Base-by-base conservation (phyloP, 768 basidiomycete genomes). In the Chalciporus pseudorubinellus region DNA sequence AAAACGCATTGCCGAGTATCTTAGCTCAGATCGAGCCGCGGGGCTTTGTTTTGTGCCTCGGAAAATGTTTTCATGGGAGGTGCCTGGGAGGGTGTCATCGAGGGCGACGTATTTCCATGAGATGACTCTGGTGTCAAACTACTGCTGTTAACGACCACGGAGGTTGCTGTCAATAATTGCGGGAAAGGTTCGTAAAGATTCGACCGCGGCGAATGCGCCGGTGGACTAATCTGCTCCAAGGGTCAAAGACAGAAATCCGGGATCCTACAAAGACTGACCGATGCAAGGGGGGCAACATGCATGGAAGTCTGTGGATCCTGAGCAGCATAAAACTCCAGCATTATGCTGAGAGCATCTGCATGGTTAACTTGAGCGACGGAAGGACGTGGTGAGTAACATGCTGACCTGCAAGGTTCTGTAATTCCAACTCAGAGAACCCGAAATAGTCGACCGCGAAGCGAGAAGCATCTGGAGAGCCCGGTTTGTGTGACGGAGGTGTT, bases 401-500 rank as follows among this genome's bases (percentile, higher is more conserved):
- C 73, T 54, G 53, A 89, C 89, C 88, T 70, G 83, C 77, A 39
- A 89, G 77, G 43, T 73, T 70, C 18, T 66, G 66, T 36, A 87
- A 70, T 59, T 91, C 84, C 28, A 69, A 59, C 51, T 85, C 81
- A 47, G 72, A 77, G 52, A 92, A 78, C 12, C 77, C 76, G 61
- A 85, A 87, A 61, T 83, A 75, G 56, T 87, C 84, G 39, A 89
- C 71, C 9, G 80, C 85, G 61, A 82, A 82, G 52, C 87, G 77
- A 36, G 81, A 78, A 18, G 81, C 80, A 60, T 87, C 84, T 44
- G 87, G 86, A 33, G 85, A 87, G 33, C 81, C 74, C 16, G 86
- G 80, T 58, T 89, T 84, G 59, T 89, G 81, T 20, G 87, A 83
- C 20, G 89, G 89, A 29, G 89, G 89, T 6, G 88, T 91, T 44